A percentile compares a stretch with the other conserved stretches of the same genome.
These are phyloP conservation scores for Pythium aquatile DNA, from an alignment of 352 stramenopile genomes.

Conservation along the genomic window DNA sequence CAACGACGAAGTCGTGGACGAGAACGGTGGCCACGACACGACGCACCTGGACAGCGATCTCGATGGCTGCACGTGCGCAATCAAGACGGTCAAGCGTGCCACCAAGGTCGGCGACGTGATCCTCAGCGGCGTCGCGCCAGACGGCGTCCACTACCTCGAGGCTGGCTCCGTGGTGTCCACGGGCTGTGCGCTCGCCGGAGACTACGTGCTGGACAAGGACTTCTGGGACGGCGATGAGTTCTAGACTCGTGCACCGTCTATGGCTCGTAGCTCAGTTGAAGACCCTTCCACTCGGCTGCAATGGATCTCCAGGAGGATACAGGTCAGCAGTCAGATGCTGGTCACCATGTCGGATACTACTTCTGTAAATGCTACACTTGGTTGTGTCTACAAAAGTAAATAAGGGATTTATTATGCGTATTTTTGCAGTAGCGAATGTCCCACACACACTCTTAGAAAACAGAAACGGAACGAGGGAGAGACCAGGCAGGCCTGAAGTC, in stretches of 20 bases:
- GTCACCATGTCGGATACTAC: neutral
- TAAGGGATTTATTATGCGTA: neutral
- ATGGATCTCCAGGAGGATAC: too few relatives aligned
- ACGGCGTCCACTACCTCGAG: constrained; percentile 70
- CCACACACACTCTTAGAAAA: constrained; percentile 7
- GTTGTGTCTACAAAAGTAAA: neutral
- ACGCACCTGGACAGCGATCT: constrained; percentile 49
- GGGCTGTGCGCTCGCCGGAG: constrained; percentile 55
- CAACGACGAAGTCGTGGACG: constrained; percentile 75
- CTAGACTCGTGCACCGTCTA: constrained; percentile 19
- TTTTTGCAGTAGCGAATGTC: constrained; percentile 19
- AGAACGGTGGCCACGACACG: constrained; percentile 33
- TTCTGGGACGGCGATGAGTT: constrained; percentile 67
- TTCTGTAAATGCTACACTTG: neutral
- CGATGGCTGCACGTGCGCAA: constrained; percentile 55
- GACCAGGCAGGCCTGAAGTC: constrained; percentile 10
- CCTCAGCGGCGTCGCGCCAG: constrained; percentile 68
- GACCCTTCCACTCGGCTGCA: neutral
- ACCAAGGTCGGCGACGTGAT: constrained; percentile 76
- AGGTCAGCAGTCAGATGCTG: neutral
- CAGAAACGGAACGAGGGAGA: constrained; percentile 6
- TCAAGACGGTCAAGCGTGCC: constrained; percentile 40
- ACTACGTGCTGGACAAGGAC: constrained; percentile 82
- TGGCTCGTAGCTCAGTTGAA: too few relatives aligned
- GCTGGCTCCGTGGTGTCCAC: constrained; percentile 63